Conservation (phyloP, 805 yeast genomes). For the Hanseniaspora singularis region DNA sequence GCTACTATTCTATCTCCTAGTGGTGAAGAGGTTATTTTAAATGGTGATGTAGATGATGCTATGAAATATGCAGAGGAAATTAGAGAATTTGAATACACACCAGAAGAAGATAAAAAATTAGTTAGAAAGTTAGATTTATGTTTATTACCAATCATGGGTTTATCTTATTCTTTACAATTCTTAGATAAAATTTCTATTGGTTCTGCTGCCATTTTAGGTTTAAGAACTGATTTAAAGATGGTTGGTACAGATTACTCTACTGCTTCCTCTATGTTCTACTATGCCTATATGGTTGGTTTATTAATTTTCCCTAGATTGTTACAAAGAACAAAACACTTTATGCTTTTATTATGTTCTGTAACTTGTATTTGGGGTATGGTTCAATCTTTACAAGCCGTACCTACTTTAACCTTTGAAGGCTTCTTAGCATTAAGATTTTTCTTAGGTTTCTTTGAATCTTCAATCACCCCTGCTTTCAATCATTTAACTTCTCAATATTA, state of each 20-base stretch:
- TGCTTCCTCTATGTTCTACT: constrained; percentile 49
- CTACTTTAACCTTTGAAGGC: constrained; percentile 35
- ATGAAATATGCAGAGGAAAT: constrained; percentile 32
- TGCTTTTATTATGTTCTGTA: constrained; percentile 37
- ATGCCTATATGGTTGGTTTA: constrained; percentile 44
- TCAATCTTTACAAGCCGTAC: constrained; percentile 43
- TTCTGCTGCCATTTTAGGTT: constrained; percentile 44
- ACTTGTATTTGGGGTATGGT: constrained; percentile 53
- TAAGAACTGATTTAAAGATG: constrained; percentile 37
- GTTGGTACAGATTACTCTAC: constrained; percentile 36
- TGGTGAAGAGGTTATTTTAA: constrained; percentile 23
- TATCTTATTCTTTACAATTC: constrained; percentile 40
- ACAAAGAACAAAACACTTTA: constrained; percentile 44
- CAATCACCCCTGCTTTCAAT: constrained; percentile 46
- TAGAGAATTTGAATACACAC: constrained; percentile 25
- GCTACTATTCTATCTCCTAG: constrained; percentile 23
- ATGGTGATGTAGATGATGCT: constrained; percentile 38
- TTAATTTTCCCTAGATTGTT: constrained; percentile 32
- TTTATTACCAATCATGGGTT: constrained; percentile 40
- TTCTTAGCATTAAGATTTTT: constrained; percentile 38
- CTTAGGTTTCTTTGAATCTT: constrained; percentile 42
- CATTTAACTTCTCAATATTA: constrained; percentile 49
- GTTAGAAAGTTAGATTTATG: constrained; percentile 41
- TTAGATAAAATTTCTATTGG: constrained; percentile 49
- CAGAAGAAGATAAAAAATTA: constrained; percentile 29